Conservation (phyloP, 306 rosid species). For the Vigna nakashimae region DNA sequence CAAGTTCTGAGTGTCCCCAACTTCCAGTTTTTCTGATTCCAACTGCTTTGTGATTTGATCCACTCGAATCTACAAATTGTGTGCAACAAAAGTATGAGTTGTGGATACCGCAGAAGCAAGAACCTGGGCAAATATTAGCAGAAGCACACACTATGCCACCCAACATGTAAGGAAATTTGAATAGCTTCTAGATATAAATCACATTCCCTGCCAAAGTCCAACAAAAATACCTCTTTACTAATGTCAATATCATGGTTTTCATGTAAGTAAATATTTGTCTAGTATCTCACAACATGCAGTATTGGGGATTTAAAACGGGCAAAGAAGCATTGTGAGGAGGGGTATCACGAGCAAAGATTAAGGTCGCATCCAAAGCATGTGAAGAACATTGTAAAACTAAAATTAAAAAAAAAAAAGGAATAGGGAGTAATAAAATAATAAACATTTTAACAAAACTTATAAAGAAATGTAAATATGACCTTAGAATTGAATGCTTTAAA, state of each 20-base stretch:
- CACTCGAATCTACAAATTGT: slow-evolving; percentile 80
- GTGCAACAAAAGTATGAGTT: slow-evolving; percentile 65
- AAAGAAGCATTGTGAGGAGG: slow-evolving; percentile 23
- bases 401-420: not conserved
- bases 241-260: slow-evolving; percentile 27
- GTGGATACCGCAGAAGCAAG: slow-evolving; percentile 59
- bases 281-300: slow-evolving; percentile 12
- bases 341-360: not conserved
- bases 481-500: slow-evolving; percentile 23
- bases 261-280: slow-evolving; percentile 1
- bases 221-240: slow-evolving; percentile 11
- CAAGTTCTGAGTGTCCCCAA: slow-evolving; percentile 46
- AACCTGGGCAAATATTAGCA: slow-evolving; percentile 54
- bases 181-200: slow-evolving; percentile 47
- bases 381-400: slow-evolving; percentile 1
- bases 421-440: not conserved
- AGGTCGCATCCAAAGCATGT: not conserved
- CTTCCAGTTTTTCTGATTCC: slow-evolving; percentile 59
- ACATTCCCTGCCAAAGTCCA: slow-evolving; percentile 30
- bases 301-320: not conserved
- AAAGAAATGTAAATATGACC: slow-evolving; percentile 11
- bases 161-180: slow-evolving; percentile 46
- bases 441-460: slow-evolving; percentile 34
- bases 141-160: slow-evolving; percentile 49
- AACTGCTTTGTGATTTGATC: slow-evolving; percentile 81